A percentile compares a stretch with the other conserved stretches of the same genome.
Evolutionary conservation across 192 early-diverging fungal species (phyloP).

Genomic region (Pilobolus umbonatus): DNA sequence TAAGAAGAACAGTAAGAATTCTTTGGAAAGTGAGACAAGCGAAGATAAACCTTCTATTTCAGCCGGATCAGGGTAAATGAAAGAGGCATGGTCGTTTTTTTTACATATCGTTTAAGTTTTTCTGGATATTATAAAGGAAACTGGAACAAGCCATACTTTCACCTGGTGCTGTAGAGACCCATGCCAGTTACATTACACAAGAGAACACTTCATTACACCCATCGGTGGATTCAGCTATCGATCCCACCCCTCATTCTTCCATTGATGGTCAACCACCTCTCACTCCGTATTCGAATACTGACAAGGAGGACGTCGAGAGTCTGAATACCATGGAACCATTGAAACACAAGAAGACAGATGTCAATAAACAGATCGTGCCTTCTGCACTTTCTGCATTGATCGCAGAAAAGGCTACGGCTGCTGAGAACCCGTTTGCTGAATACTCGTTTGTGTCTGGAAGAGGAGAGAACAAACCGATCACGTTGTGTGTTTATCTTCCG

Average conservation of each 20-base stretch:
- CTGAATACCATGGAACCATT: constrained; percentile 7
- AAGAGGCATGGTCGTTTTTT: no score
- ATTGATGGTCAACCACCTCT: constrained; percentile 3
- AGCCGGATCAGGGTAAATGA: not conserved
- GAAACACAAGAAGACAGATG: not conserved
- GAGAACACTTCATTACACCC: constrained; percentile 25
- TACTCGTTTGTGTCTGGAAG: constrained; percentile 62
- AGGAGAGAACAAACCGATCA: constrained; percentile 51
- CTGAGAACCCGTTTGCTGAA: constrained; percentile 65
- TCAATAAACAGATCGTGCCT: not conserved
- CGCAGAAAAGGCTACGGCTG: constrained; percentile 50
- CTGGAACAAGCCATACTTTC: not conserved
- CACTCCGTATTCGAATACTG: constrained; percentile 16
- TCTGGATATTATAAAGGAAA: constrained; percentile 1
- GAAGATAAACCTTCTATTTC: constrained; percentile 11
- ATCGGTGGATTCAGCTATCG: constrained; percentile 43
- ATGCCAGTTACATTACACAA: not conserved
- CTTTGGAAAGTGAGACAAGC: constrained; percentile 40
- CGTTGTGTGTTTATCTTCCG: constrained; percentile 64
- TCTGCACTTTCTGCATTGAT: constrained; percentile 60
- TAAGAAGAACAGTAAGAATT: constrained; percentile 53
- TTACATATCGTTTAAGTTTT: not conserved
- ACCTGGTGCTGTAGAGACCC: not conserved
- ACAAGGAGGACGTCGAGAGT: not conserved
- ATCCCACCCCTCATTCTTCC: constrained; percentile 35